Conservation (phyloP, 805 yeast species). For the Nakazawaea pomicola region DNA sequence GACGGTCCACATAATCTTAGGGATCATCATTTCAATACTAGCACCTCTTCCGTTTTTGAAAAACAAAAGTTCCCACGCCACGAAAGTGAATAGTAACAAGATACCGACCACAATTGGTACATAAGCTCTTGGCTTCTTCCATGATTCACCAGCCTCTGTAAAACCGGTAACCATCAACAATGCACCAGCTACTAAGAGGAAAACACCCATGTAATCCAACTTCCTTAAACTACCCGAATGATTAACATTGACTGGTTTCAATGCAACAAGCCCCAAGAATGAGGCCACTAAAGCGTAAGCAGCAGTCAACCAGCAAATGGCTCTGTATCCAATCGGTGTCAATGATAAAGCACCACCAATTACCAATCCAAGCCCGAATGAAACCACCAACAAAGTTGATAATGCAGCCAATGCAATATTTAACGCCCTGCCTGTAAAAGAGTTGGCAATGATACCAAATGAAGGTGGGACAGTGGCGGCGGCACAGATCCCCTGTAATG, state of each 20-base stretch:
- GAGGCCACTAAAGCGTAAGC: neutral
- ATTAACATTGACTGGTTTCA: neutral
- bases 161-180: conserved; percentile 37
- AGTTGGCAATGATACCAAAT: conserved; percentile 27
- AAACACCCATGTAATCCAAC: conserved; percentile 31
- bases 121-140: conserved; percentile 36
- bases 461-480: conserved; percentile 35
- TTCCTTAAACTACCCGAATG: neutral
- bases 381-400: conserved; percentile 22
- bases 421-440: conserved; percentile 23
- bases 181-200: conserved; percentile 28
- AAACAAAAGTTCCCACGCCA: conserved; percentile 26
- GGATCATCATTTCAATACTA: conserved; percentile 22
- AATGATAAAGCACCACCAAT: conserved; percentile 40
- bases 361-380: conserved; percentile 34
- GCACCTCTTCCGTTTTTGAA: conserved; percentile 15
- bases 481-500: conserved; percentile 40
- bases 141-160: conserved; percentile 39
- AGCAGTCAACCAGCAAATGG: conserved; percentile 29
- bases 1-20: conserved; percentile 22
- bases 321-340: conserved; percentile 31
- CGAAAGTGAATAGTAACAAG: conserved; percentile 22
- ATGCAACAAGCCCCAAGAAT: neutral
- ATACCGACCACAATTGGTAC: conserved; percentile 36
- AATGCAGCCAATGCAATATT: conserved; percentile 24